Evolutionary conservation across 2,329 filamentous ascomycete genomes (phyloP), one percentile per base, ranked within the genome.

Genomic region (Diaporthe caulivora): DNA sequence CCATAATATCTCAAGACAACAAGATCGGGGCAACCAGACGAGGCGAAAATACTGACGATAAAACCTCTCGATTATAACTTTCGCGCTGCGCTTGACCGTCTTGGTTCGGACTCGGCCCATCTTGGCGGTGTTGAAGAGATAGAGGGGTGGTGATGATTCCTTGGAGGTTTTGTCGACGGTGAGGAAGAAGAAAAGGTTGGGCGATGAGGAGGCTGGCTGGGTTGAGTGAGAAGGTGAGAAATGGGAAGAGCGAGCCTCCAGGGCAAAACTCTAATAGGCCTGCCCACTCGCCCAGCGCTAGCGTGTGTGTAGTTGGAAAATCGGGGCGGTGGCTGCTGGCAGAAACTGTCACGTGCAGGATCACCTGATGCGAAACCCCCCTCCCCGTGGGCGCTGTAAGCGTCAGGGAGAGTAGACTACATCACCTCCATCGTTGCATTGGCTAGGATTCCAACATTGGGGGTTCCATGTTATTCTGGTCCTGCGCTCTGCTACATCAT

Each of bases 1-100:
- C n/a, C n/a, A n/a, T n/a, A n/a, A n/a, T n/a, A n/a, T n/a, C n/a
- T n/a, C n/a, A n/a, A n/a, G n/a, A n/a, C n/a, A n/a, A n/a, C n/a
- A n/a, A n/a, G n/a, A n/a, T n/a, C n/a, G n/a, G n/a, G n/a, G n/a
- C n/a, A n/a, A n/a, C n/a, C n/a, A n/a, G n/a, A n/a, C n/a, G n/a
- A n/a, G n/a, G n/a, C n/a, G n/a, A n/a, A n/a, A n/a, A n/a, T n/a
- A n/a, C 89, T 95, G 95, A 85, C 97, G 97, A 90, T 97, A 97
- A 91, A 97, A 97, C 80, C 94, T 92, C 93, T 98, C 95, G 88
- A 99, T 98, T 90, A 98, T 96, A 92, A 98, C 95, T 94, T 99
- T 99, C 90, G 97, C 95, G 91, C 89, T 91, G 88, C 91, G 91
- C 89, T 91, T 91, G 80, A 91, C 89, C 77, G 90, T 92, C 88